Conservation (phyloP, 768 basidiomycete species). For the Lanmaoa rubissima region DNA sequence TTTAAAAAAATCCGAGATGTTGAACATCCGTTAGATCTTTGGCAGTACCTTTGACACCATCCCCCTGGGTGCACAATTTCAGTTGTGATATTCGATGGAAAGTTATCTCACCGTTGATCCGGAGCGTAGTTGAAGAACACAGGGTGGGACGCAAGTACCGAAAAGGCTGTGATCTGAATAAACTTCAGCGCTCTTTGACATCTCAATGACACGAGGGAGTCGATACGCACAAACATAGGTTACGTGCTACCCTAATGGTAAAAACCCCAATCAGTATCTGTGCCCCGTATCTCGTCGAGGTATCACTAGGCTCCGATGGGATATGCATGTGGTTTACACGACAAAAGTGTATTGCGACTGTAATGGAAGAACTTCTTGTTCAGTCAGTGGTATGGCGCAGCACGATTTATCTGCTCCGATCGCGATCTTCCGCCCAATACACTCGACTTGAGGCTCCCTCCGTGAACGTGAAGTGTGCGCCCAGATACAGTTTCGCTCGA, state of each 20-base stretch:
- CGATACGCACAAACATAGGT: conserved; percentile 7
- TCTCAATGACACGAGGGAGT: conserved; percentile 7
- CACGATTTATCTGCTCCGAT: neutral
- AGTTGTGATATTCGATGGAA: conserved; percentile 18
- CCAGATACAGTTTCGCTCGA: conserved; percentile 11
- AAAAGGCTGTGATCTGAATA: conserved; percentile 13
- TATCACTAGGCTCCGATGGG: neutral
- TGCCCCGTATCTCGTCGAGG: conserved; percentile 21
- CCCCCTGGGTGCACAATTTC: conserved; percentile 18
- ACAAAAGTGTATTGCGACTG: conserved; percentile 8
- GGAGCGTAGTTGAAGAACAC: conserved; percentile 1
- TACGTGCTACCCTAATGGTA: neutral
- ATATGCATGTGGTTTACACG: conserved; percentile 13
- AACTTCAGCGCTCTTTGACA: conserved; percentile 3
- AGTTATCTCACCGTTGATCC: conserved; percentile 9
- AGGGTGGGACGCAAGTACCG: conserved; percentile 7
- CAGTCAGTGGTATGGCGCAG: conserved; percentile 9
- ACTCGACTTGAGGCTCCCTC: conserved; percentile 1
- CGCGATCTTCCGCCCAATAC: conserved; percentile 15
- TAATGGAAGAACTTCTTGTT: conserved; percentile 16
- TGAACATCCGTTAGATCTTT: neutral
- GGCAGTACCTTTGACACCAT: neutral
- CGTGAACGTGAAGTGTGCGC: conserved; percentile 6
- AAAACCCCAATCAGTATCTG: conserved; percentile 16
- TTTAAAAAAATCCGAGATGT: neutral